Base-by-base conservation (phyloP, 352 stramenopile species). In the Phytophthora ramorum region DNA sequence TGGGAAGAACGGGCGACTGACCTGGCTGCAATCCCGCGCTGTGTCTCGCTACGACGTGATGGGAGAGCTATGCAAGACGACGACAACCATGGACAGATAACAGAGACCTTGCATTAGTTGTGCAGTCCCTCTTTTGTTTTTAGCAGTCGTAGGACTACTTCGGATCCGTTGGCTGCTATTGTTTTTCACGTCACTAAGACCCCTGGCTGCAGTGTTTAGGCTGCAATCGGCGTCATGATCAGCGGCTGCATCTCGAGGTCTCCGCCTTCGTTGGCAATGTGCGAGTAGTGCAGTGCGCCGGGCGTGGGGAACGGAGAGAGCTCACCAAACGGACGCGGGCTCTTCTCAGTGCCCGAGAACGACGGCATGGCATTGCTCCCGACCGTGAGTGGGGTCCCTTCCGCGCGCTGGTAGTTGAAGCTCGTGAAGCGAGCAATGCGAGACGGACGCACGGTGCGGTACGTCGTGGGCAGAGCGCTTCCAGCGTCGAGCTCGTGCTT, bases 361-460 rank as follows among this genome's bases (percentile, higher is more conserved):
- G 58, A 57, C 10, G 62, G 48, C 40, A 62, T 60, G 22, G 22
- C 22, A 24, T 24, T 24, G 13, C 66, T 20, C 9, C 59, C 59
- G 2, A 65, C 38, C 6, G 45, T 46, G 9, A 75, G 43, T 6
- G 60, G 61, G 0, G 61, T 63, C 55, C 66, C 66, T 57, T 75
- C 61, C 2, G 61, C 66, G 13, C 66, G 61, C 19, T 75, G 66
- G 49, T 63, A 75, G 14, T 44, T 62, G 50, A 61, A 75, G 10
- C 26, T 58, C 4, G 61, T 19, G 41, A 75, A 67, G 2, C 56
- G 55, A 24, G 66, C 61, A 44, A 71, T 54, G 8, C 66, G 61
- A 52, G 66, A 75, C 43, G 66, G 66, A 30, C 66, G 61, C 9
- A 75, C 61, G 9, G 56, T 44, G 45, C 61, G 66, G 49, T 71